Evolutionary conservation across 371 early-diverging fungal species (phyloP).

Genomic region (Massospora cicadina): DNA sequence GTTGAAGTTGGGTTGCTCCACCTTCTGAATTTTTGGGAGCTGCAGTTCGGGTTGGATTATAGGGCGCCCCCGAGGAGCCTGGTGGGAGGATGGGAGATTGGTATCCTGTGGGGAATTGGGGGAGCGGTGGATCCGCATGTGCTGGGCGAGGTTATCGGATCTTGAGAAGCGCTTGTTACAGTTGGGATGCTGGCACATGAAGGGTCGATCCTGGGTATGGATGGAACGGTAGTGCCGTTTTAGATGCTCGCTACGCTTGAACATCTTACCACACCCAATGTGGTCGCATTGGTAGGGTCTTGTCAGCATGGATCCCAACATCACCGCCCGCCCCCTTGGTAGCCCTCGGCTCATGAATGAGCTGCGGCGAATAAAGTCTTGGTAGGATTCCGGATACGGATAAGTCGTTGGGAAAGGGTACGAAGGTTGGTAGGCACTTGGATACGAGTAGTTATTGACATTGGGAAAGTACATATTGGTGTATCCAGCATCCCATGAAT

Average conservation of each 20-base stretch:
- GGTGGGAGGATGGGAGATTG: not conserved
- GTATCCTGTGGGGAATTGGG: not conserved
- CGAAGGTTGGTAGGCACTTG: not conserved
- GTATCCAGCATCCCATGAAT: constrained; percentile 3
- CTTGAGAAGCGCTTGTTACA: constrained; percentile 25
- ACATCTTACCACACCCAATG: constrained; percentile 36
- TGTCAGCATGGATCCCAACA: not conserved
- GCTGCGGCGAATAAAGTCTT: not conserved
- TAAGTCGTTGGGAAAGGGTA: no score
- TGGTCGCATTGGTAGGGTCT: constrained; percentile 21
- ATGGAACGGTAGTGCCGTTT: constrained; percentile 43
- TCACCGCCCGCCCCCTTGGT: not conserved
- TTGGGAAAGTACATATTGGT: not conserved
- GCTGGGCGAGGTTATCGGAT: constrained; percentile 25
- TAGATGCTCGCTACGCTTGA: constrained; percentile 43
- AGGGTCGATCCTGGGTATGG: constrained; percentile 38
- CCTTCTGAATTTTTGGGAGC: not conserved
- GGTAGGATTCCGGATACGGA: not conserved
- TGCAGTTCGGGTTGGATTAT: not conserved
- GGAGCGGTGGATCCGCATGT: constrained; percentile 22
- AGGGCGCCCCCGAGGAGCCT: not conserved
- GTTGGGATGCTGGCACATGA: constrained; percentile 18
- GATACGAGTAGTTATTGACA: not conserved
- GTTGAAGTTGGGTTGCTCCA: not conserved
- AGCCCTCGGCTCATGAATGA: not conserved